These are phyloP conservation scores for Neonectria ditissima DNA, from an alignment of 2,329 filamentous ascomycete genomes.

Conservation along the genomic window DNA sequence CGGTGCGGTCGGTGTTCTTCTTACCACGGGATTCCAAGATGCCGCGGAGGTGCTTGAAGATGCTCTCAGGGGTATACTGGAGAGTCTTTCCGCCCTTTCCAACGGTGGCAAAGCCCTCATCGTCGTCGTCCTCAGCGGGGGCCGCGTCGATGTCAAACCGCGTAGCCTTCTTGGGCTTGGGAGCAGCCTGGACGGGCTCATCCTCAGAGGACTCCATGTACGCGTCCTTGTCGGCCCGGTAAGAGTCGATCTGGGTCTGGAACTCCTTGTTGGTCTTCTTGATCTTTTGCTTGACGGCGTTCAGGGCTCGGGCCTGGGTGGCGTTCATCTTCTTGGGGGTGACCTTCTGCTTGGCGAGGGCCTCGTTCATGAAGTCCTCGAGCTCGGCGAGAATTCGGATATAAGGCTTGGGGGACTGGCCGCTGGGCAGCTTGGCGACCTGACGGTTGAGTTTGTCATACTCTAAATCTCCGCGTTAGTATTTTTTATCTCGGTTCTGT, in stretches of 20 bases:
- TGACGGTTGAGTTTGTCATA: conserved; percentile 95
- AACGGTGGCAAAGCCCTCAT: conserved; percentile 90
- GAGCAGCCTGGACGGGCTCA: conserved; percentile 65
- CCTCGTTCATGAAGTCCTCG: conserved; percentile 94
- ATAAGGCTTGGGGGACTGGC: conserved; percentile 88
- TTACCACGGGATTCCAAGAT: conserved; percentile 97
- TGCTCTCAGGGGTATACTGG: conserved; percentile 95
- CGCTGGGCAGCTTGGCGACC: conserved; percentile 80
- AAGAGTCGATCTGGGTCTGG: conserved; percentile 86
- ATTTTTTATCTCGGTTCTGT: neutral
- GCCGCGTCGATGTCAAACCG: conserved; percentile 59
- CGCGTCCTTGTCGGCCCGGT: conserved; percentile 84
- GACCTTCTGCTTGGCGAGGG: conserved; percentile 94
- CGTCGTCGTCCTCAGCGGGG: conserved; percentile 70
- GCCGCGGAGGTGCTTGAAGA: conserved; percentile 93
- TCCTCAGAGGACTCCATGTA: conserved; percentile 90
- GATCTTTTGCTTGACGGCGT: conserved; percentile 97
- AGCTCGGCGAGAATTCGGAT: conserved; percentile 93
- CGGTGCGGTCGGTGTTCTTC: conserved; percentile 96
- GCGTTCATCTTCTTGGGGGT: conserved; percentile 99
- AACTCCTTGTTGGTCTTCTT: conserved; percentile 99
- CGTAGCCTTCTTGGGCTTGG: conserved; percentile 57
- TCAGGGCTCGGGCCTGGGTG: conserved; percentile 91
- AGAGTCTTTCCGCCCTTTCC: conserved; percentile 90
- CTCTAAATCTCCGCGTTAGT: conserved; percentile 65